Conservation (phyloP, 768 basidiomycete species). For the Tricholomella constricta region DNA sequence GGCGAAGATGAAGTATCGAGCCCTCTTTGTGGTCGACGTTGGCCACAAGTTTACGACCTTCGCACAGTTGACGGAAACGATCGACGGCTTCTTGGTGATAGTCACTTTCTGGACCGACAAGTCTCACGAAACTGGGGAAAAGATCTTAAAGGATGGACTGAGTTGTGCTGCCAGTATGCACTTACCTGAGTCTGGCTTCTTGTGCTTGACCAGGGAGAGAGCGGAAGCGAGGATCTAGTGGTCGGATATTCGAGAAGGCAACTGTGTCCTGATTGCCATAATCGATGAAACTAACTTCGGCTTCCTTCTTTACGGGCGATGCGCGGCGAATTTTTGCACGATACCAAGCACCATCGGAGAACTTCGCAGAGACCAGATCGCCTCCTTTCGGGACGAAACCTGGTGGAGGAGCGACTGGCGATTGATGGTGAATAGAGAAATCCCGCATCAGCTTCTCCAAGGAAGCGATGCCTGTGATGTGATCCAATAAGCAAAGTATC, state of each 20-base stretch:
- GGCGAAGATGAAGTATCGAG: slow-evolving; percentile 76
- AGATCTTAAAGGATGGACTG: background rate
- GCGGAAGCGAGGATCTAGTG: slow-evolving; percentile 89
- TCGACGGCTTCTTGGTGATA: slow-evolving; percentile 85
- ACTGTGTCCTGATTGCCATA: slow-evolving; percentile 94
- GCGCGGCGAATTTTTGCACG: slow-evolving; percentile 86
- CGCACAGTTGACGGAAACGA: slow-evolving; percentile 82
- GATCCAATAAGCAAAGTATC: slow-evolving; percentile 2
- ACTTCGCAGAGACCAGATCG: slow-evolving; percentile 92
- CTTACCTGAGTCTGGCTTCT: slow-evolving; percentile 86
- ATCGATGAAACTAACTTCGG: slow-evolving; percentile 93
- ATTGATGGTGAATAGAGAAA: slow-evolving; percentile 84
- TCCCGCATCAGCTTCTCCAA: slow-evolving; percentile 95
- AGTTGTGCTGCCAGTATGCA: background rate
- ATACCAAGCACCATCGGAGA: slow-evolving; percentile 95
- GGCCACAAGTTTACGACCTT: slow-evolving; percentile 96
- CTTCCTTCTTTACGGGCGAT: slow-evolving; percentile 91
- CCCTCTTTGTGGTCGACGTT: slow-evolving; percentile 90
- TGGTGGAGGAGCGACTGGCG: slow-evolving; percentile 56
- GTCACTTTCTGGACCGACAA: slow-evolving; percentile 79
- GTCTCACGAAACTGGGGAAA: slow-evolving; percentile 74
- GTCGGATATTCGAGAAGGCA: slow-evolving; percentile 80
- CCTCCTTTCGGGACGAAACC: slow-evolving; percentile 81
- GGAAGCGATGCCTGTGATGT: slow-evolving; percentile 74
- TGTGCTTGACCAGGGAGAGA: slow-evolving; percentile 91